Conservation (phyloP, 371 early-diverging fungal genomes). For the Haplosporangium sp. region DNA sequence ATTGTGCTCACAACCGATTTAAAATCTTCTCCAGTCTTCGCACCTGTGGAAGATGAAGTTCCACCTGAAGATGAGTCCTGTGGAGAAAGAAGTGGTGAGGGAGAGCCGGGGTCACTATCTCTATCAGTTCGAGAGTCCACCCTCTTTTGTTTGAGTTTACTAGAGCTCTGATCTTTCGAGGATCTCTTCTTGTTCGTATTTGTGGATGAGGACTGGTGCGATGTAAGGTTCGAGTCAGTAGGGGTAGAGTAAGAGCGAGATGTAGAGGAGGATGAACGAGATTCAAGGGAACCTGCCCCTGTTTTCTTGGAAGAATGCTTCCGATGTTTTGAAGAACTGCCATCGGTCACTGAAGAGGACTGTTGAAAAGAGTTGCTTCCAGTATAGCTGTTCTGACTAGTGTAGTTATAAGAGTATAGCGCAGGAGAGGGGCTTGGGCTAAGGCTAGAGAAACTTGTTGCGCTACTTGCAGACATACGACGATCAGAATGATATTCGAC, state of each 20-base stretch:
- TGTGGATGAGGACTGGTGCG: background rate
- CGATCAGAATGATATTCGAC: constrained; percentile 35
- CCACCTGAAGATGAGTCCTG: constrained; percentile 24
- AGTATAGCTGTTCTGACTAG: constrained; percentile 10
- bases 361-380: constrained; percentile 6
- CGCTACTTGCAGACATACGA: constrained; percentile 45
- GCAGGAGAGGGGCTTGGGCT: constrained; percentile 49
- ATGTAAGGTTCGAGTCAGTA: background rate
- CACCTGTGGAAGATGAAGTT: constrained; percentile 10
- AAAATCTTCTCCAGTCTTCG: constrained; percentile 25
- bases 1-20: constrained; percentile 54
- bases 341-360: constrained; percentile 7
- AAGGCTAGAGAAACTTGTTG: constrained; percentile 46
- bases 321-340: background rate
- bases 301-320: constrained; percentile 25
- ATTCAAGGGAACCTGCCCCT: constrained; percentile 19
- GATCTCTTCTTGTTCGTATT: constrained; percentile 38
- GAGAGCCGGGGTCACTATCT: constrained; percentile 31
- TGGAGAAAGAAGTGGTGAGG: constrained; percentile 27
- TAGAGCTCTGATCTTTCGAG: constrained; percentile 47
- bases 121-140: constrained; percentile 19
- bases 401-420: constrained; percentile 37
- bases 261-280: constrained; percentile 11
- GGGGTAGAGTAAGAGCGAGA: constrained; percentile 7
- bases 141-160: constrained; percentile 43